Percentiles rank a stretch among this genome's conserved stretches.
Evolutionary conservation across 1,284 basidiomycete species (phyloP).

Genomic region (Malassezia pachydermatis): DNA sequence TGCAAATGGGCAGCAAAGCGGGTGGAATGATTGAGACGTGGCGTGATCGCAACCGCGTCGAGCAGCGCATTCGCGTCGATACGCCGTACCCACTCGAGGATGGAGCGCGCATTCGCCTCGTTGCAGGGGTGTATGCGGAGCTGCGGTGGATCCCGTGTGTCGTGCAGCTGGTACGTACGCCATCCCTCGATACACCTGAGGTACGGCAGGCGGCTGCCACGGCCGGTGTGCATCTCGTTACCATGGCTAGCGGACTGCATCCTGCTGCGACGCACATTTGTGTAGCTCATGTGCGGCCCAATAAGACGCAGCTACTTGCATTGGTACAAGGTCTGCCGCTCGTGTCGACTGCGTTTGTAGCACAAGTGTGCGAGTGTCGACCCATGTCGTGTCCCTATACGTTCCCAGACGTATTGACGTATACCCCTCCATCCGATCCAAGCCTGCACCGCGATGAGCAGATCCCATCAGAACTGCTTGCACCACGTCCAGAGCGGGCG

Average conservation of each 20-base stretch:
- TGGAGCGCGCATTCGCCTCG: constrained; percentile 6
- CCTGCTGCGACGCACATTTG: constrained; percentile 7
- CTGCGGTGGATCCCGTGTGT: constrained; percentile 7
- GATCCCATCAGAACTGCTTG: background rate
- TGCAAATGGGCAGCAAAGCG: constrained; percentile 12
- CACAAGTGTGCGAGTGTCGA: background rate
- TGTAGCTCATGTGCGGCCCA: constrained; percentile 9
- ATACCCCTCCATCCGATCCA: constrained; percentile 5
- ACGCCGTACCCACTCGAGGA: constrained; percentile 3
- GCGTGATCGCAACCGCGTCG: constrained; percentile 13
- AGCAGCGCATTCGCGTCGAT: constrained; percentile 16
- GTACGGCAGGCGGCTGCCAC: background rate
- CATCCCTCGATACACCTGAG: background rate
- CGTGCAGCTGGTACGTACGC: constrained; percentile 3
- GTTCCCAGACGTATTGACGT: constrained; percentile 1
- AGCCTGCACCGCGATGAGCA: background rate
- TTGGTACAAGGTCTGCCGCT: constrained; percentile 8
- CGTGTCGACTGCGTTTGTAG: constrained; percentile 4
- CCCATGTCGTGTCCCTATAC: no score
- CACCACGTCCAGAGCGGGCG: background rate
- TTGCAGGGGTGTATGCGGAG: constrained; percentile 2
- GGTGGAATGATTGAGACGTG: constrained; percentile 4
- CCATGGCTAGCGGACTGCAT: background rate
- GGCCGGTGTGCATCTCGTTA: constrained; percentile 10
- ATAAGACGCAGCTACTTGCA: constrained; percentile 13